Evolutionary conservation across 495 filamentous ascomycete genomes (phyloP), one percentile per base, ranked within the genome.

Genomic region (Saxophila tyrrhenica): DNA sequence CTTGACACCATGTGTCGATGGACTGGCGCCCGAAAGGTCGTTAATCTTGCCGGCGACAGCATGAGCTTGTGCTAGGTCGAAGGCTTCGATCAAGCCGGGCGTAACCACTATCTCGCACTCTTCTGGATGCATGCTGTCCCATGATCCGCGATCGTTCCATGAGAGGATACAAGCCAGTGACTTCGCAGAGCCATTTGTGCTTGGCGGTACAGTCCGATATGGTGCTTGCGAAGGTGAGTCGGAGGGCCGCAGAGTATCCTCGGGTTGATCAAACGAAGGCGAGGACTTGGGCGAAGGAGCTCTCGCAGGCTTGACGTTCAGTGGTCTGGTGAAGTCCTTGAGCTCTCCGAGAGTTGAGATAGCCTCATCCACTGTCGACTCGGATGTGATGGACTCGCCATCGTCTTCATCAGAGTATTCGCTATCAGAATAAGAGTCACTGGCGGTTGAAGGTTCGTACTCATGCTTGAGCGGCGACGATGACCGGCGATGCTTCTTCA

Each of bases 381-480:
- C 70, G 8, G 67, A 69, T 9, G 65, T 67, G 7, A 61, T 25
- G 2, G 63, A 65, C 5, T 61, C 55, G 20, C 64, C 61, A 11
- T 66, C 62, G 10, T 66, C 63, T 19, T 52, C 25, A 21, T 59
- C 45, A 10, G 59, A 67, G 13, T 66, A 55, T 11, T 69, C 69
- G 38, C 68, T 74, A 38, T 73, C 73, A 11, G 69, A 70, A 13
- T 72, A 71, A 23, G 72, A 76, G 45, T 72, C 53, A 64, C 85
- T 85, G 49, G 79, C 80, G 39, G 87, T 90, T 0, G 92, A 97
- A 1, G 94, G 94, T 59, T 88, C 86, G 62, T 95, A 99, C 71
- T 99, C 89, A 62, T 96, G 92, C 69, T 99, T 99, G 54, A 99
- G 74, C 9, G 94, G 94, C 9, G 94, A 97, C 3, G 94, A 97